phyloP scores from a whole-genome alignment of 73 alveolate genomes.

The Paramecium tetraurelia region DNA sequence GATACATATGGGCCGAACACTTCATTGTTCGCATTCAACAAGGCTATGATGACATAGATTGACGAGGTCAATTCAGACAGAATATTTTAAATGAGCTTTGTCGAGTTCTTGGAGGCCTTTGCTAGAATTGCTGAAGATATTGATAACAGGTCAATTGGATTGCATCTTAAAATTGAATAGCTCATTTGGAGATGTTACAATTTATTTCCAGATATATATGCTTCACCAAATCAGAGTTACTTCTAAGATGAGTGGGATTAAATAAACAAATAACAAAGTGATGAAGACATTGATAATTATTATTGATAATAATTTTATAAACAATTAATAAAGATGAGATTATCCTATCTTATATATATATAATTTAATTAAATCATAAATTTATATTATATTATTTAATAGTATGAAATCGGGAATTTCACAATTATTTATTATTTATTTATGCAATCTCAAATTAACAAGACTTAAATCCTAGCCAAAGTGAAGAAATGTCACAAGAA shows the following conservation, averaged over 20 bases:
- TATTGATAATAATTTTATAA: neutral
- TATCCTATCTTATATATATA: too few species aligned
- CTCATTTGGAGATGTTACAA: neutral
- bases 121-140: conserved; percentile 36
- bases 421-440: neutral
- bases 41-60: conserved; percentile 74
- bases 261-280: neutral
- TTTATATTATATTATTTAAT: neutral
- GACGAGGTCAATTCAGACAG: conserved; percentile 70
- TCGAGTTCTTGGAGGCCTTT: neutral
- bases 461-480: neutral
- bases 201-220: neutral
- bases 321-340: neutral
- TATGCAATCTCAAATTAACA: neutral
- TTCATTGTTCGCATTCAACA: conserved; percentile 54
- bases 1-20: conserved; percentile 61
- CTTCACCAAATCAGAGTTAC: neutral
- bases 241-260: neutral
- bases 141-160: conserved; percentile 27
- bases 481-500: neutral
- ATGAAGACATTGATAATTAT: neutral
- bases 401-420: neutral
- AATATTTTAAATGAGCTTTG: conserved; percentile 59
- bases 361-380: neutral
- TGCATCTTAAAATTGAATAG: neutral